phyloP scores from a whole-genome alignment of 23 red algal species.

The Chondrus crispus region DNA sequence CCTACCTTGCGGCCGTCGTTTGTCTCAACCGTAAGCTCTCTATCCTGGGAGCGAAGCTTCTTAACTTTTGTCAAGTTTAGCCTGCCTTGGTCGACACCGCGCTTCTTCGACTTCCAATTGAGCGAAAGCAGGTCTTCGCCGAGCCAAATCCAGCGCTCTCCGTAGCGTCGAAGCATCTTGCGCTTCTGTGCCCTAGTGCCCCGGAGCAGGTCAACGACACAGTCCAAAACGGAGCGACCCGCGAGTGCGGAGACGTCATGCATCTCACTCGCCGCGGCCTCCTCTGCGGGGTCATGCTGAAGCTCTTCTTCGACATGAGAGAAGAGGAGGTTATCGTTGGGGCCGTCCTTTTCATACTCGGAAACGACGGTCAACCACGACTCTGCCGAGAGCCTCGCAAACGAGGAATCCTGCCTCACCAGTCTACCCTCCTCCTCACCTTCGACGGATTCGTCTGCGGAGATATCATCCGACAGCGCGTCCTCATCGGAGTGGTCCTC shows the following conservation, averaged over 20 bases:
- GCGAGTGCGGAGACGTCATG: conserved; percentile 37
- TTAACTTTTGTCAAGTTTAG: conserved; percentile 79
- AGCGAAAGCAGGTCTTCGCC: conserved; percentile 83
- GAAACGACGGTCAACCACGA: conserved; percentile 76
- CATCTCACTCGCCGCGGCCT: conserved; percentile 52
- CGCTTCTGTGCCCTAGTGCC: conserved; percentile 81
- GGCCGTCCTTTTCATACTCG: conserved; percentile 79
- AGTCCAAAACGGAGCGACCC: conserved; percentile 77
- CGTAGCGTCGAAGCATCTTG: conserved; percentile 71
- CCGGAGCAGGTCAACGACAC: conserved; percentile 74
- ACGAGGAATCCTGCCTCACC: conserved; percentile 72
- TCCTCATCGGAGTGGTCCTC: conserved; percentile 14
- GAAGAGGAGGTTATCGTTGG: conserved; percentile 79
- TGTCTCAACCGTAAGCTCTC: conserved; percentile 73
- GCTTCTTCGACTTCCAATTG: conserved; percentile 79
- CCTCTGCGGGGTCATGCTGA: conserved; percentile 44
- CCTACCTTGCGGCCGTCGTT: conserved; percentile 48
- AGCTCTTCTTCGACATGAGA: conserved; percentile 79
- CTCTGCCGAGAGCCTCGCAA: conserved; percentile 68
- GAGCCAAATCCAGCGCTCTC: conserved; percentile 89
- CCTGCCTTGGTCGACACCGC: conserved; percentile 56
- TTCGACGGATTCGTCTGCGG: not conserved
- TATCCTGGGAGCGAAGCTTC: conserved; percentile 46
- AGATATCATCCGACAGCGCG: not conserved
- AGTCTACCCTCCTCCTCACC: conserved; percentile 32